phyloP scores from a whole-genome alignment of 1,284 basidiomycete genomes.

The Ceratobasidium sp. region DNA sequence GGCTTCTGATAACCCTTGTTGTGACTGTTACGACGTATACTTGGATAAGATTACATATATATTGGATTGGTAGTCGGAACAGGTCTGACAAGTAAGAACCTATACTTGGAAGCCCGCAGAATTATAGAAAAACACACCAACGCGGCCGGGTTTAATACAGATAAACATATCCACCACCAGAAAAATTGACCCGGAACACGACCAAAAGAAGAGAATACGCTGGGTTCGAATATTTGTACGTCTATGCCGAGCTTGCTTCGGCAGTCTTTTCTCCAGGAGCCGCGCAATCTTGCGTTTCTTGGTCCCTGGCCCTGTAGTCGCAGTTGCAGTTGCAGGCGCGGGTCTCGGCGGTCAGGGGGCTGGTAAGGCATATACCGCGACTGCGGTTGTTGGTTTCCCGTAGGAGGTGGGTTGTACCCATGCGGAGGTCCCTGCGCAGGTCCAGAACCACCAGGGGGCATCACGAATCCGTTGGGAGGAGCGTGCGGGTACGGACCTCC shows the following conservation, averaged over 20 bases:
- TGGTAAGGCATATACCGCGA: constrained; percentile 15
- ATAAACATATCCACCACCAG: not conserved
- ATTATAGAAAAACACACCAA: no score
- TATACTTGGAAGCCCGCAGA: no score
- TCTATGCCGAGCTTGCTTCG: not conserved
- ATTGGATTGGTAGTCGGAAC: no score
- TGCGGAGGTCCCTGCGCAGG: not conserved
- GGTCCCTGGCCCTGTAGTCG: not conserved
- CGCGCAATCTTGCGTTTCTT: constrained; percentile 8
- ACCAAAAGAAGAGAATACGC: not conserved
- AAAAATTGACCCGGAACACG: not conserved
- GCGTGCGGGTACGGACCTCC: no score
- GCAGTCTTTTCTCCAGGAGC: constrained; percentile 17
- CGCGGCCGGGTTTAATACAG: not conserved
- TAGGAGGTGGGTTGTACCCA: not conserved
- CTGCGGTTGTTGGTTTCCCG: not conserved
- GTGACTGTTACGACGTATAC: no score
- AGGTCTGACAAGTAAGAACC: no score
- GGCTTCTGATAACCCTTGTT: no score
- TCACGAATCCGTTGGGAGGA: no score
- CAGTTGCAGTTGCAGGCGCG: not conserved
- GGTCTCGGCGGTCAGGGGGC: not conserved
- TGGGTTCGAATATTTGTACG: not conserved
- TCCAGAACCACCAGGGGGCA: not conserved
- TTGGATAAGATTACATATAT: no score